Evolutionary conservation across 2,329 filamentous ascomycete genomes (phyloP), one percentile per base, ranked within the genome.

Genomic region (Cladosporium halotolerans): DNA sequence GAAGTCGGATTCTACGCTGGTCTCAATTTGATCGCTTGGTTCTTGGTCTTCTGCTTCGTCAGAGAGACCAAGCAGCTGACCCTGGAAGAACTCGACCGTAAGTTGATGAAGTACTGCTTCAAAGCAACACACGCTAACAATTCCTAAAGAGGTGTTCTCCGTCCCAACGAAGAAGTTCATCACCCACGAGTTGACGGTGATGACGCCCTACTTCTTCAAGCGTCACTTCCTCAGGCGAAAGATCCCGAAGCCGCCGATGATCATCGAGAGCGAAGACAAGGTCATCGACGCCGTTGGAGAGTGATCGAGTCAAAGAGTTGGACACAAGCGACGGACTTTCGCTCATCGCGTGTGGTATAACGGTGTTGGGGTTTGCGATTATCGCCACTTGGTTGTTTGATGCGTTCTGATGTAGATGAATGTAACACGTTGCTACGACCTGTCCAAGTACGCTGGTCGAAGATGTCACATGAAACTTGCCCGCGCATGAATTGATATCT

Each of bases 1-100:
- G 68, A 73, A 0, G 80, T 82, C 57, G 73, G 73, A 8, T 82
- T 77, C 73, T 82, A 82, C 61, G 79, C 78, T 0, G 76, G 68
- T 0, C 79, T 78, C 70, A 81, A 80, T 63, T 56, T 80, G 16
- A 73, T 81, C 39, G 78, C 76, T n/a, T 81, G 76, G 73, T 49
- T 79, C 55, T 63, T 66, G 70, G 76, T 67, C 66, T 72, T 69
- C 58, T 75, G 70, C 54, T 79, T 66, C 53, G 61, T 76, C 32
- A 70, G 72, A 28, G 74, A 76, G 57, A 76, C 73, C 43, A 76
- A 76, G 62, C 72, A 75, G 58, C 65, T 72, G 16, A 76, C 73
- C 0, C 71, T 76, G 16, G 74, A 76, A 61, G 74, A 76, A 60
- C 64, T 76, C 10, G 73, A 76, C 45, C 57, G 57, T 59, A 55